phyloP scores from a whole-genome alignment of 441 rosid species.

The Francoa sonchifolia region DNA sequence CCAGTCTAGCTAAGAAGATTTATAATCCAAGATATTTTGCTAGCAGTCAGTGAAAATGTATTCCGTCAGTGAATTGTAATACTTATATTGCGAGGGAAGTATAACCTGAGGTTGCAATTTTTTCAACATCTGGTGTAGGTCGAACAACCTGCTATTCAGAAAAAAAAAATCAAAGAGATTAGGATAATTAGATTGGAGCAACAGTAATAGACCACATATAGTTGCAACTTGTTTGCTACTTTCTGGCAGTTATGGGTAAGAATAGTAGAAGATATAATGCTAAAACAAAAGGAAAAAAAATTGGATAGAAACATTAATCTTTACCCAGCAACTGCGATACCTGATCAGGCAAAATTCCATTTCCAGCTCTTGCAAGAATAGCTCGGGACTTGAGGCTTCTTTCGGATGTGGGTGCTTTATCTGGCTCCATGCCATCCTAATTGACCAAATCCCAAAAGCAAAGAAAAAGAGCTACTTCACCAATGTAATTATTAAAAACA shows the following conservation, averaged over 20 bases:
- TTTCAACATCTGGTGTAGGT: slow-evolving; percentile 43
- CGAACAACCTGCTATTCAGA: slow-evolving; percentile 37
- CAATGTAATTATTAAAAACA: no score
- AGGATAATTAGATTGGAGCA: slow-evolving; percentile 1
- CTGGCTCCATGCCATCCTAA: slow-evolving; percentile 65
- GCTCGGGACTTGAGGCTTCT: slow-evolving; percentile 45
- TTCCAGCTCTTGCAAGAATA: slow-evolving; percentile 64
- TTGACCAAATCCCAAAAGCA: slow-evolving; percentile 9
- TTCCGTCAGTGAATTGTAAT: no score
- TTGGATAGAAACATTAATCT: no score
- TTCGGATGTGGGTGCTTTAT: slow-evolving; percentile 58
- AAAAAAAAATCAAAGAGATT: slow-evolving; percentile 4
- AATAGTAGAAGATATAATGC: slow-evolving; percentile 1
- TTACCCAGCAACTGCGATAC: slow-evolving; percentile 24
- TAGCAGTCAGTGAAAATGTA: no score
- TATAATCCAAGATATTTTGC: no score
- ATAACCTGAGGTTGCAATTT: slow-evolving; percentile 42
- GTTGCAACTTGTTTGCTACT: no score
- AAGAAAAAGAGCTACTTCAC: not conserved
- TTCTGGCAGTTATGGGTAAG: no score
- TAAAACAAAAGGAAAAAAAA: not conserved
- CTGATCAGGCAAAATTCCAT: slow-evolving; percentile 79
- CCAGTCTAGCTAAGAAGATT: no score
- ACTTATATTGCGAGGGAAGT: no score
- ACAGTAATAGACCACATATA: no score